phyloP scores from a whole-genome alignment of 148 eudicot species.

The Vaccinium corymbosum region DNA sequence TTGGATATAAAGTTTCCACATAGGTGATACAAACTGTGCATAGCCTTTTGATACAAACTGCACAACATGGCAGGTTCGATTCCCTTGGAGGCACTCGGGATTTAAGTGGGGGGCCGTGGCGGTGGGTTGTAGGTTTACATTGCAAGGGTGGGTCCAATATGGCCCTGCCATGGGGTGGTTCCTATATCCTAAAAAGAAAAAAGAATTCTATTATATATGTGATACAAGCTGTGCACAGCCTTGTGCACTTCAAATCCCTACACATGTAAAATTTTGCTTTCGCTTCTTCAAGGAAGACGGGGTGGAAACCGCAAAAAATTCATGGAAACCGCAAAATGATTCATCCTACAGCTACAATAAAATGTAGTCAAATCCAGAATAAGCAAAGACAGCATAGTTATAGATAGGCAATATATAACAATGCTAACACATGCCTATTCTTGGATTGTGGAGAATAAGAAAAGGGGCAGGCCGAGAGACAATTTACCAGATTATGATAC shows the following conservation, averaged over 20 bases:
- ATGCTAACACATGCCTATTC: not conserved
- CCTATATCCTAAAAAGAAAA: too few relatives aligned
- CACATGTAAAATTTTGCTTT: not conserved
- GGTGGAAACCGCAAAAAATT: too few relatives aligned
- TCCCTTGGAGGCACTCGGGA: too few relatives aligned
- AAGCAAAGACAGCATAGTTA: not conserved
- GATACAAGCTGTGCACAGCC: not conserved
- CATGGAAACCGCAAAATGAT: not conserved
- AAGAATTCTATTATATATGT: not conserved
- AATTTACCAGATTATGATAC: not conserved
- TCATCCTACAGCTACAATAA: conserved; percentile 8
- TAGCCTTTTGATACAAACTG: too few relatives aligned
- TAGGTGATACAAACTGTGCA: too few relatives aligned
- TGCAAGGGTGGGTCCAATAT: too few relatives aligned
- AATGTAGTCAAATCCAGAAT: not conserved
- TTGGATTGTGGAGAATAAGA: not conserved
- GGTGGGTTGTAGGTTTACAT: too few relatives aligned
- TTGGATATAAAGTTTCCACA: too few relatives aligned
- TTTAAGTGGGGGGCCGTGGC: too few relatives aligned
- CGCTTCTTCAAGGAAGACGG: not conserved
- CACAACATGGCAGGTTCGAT: too few relatives aligned
- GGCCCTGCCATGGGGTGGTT: too few relatives aligned
- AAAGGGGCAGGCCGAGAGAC: not conserved
- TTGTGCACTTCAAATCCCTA: not conserved
- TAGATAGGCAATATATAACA: not conserved